Base-by-base conservation (phyloP, 805 yeast species). In the Yamadazyma phyllophila region DNA sequence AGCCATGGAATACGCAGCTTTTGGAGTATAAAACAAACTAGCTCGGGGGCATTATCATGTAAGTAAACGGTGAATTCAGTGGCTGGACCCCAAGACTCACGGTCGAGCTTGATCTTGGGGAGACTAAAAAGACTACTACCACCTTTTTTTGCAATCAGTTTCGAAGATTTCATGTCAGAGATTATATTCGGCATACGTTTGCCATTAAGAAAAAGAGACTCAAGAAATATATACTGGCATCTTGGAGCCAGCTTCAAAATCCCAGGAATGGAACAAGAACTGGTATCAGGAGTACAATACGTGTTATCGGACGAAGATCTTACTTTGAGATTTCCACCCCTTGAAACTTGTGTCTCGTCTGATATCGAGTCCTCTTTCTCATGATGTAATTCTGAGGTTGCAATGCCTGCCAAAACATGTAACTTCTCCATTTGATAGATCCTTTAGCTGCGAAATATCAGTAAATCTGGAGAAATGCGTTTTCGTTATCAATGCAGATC, bases 391-490 rank as follows among this genome's bases (percentile, higher is more conserved):
- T 20, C 17, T 32, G 36, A 12, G 14, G 16, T 26, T 12, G 32
- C 16, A 26, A n/a, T 14, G 9, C 17, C 12, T 7, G 40, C 40
- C 12, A 37, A 26, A 13, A 27, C 26, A 10, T 37, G 24, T 24
- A 26, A 14, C 13, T 8, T 37, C 6, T 37, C 31, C 24, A 37
- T 37, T 7, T 26, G 31, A 37, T 37, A 37, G 29, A 24, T 17
- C 14, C 11, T 36, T 24, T 24, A 36, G 29, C 39, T 24, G 39
- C 39, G 39, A 36, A 36, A 17, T 31, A 31, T 15, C n/a, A 14
- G 31, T 29, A 10, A 29, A 29, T 29, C 31, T 10, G 11, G 13
- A 29, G 13, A 11, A 11, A n/a, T 29, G 31, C 31, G 31, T 10
- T 29, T 6, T 29, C 31, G 31, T 29, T 29, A 29, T 29, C 31